These are phyloP conservation scores for Penicillium egyptiacum DNA, from an alignment of 495 filamentous ascomycete species.

Conservation along the genomic window DNA sequence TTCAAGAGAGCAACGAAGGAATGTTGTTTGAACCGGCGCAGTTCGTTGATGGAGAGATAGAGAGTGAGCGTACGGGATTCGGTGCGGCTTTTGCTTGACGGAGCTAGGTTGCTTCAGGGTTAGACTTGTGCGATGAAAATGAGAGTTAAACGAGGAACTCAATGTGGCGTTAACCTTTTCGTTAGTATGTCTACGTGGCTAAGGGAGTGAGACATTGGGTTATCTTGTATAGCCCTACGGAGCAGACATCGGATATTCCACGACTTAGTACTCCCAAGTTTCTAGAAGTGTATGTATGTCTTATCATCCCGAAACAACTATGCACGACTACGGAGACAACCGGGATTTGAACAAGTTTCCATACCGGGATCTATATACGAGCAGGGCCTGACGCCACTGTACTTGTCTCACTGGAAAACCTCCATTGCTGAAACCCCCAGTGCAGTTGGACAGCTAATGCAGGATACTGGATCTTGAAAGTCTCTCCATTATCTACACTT, in stretches of 20 bases:
- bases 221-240: too few relatives aligned
- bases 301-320: too few relatives aligned
- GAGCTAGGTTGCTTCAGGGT: too few relatives aligned
- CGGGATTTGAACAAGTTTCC: not conserved
- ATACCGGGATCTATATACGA: not conserved
- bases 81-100: too few relatives aligned
- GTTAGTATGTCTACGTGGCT: too few relatives aligned
- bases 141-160: too few relatives aligned
- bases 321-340: not conserved
- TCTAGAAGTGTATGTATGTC: not conserved
- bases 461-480: not conserved
- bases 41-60: too few relatives aligned
- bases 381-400: not conserved
- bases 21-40: too few relatives aligned
- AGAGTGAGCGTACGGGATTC: too few relatives aligned
- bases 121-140: too few relatives aligned
- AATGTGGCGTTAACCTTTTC: too few relatives aligned
- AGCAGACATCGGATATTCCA: not conserved
- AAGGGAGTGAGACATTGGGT: too few relatives aligned
- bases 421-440: not conserved
- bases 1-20: not conserved
- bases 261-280: not conserved
- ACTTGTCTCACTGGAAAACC: not conserved
- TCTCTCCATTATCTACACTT: not conserved
- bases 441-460: not conserved